A percentile compares a stretch with the other conserved stretches of the same genome.
Evolutionary conservation across 805 yeast species (phyloP).

Genomic region (Candida andamanensis): DNA sequence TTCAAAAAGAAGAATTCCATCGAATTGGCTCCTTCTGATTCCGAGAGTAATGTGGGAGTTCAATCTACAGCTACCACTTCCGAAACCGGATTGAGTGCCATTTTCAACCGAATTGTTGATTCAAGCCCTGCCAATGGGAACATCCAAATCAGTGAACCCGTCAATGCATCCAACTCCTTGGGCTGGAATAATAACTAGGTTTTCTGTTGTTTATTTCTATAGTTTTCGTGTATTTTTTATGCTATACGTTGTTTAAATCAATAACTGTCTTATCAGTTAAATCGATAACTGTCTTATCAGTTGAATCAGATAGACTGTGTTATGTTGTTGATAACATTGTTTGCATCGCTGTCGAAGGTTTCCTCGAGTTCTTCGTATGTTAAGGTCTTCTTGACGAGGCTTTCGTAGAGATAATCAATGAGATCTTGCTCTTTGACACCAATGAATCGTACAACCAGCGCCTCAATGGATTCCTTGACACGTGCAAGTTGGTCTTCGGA

Average conservation of each 20-base stretch:
- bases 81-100: conserved; percentile 23
- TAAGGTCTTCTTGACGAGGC: conserved; percentile 27
- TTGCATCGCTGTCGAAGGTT: conserved; percentile 49
- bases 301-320: too few species aligned
- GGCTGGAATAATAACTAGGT: conserved; percentile 51
- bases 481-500: conserved; percentile 10
- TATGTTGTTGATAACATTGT: too few species aligned
- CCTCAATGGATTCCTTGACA: conserved; percentile 34
- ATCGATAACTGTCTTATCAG: background rate
- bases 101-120: conserved; percentile 21
- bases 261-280: background rate
- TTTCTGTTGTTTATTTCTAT: conserved; percentile 3
- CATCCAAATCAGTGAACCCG: conserved; percentile 56
- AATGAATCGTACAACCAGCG: conserved; percentile 45
- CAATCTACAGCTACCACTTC: conserved; percentile 12
- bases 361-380: conserved; percentile 44
- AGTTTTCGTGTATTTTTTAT: too few species aligned
- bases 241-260: too few species aligned
- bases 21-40: conserved; percentile 37
- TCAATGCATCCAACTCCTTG: conserved; percentile 63
- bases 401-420: conserved; percentile 37
- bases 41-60: conserved; percentile 30
- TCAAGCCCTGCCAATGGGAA: conserved; percentile 12
- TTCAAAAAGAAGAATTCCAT: conserved; percentile 39
- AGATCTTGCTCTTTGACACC: conserved; percentile 52